Evolutionary conservation across 2,329 filamentous ascomycete species (phyloP).

Genomic region (Neofusicoccum sp.): DNA sequence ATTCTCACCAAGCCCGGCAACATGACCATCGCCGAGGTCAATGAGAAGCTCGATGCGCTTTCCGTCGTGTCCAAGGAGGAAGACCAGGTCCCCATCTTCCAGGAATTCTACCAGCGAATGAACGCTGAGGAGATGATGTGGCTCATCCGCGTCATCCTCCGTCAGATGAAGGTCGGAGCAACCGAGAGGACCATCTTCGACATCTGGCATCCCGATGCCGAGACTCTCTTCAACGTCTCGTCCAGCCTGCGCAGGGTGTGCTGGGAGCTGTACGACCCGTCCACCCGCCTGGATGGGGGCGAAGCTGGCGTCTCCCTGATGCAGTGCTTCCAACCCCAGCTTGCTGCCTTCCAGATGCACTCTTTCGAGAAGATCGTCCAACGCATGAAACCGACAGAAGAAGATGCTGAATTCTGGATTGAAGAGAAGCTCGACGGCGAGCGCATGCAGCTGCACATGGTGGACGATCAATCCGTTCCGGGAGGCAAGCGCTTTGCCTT

Average conservation of each 20-base stretch:
- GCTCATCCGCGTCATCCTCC: slow-evolving; percentile 89
- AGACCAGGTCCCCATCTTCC: slow-evolving; percentile 78
- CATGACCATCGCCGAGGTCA: slow-evolving; percentile 87
- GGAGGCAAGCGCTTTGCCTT: slow-evolving; percentile 77
- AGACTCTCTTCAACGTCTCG: slow-evolving; percentile 74
- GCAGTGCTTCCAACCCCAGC: slow-evolving; percentile 94
- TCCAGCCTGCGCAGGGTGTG: slow-evolving; percentile 88
- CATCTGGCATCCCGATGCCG: slow-evolving; percentile 54
- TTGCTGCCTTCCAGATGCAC: slow-evolving; percentile 87
- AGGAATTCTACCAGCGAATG: slow-evolving; percentile 85
- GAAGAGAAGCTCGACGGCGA: slow-evolving; percentile 98
- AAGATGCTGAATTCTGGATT: slow-evolving; percentile 84
- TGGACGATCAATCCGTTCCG: slow-evolving; percentile 62
- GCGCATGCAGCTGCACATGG: slow-evolving; percentile 94
- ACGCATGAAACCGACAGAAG: slow-evolving; percentile 62
- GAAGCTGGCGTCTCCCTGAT: slow-evolving; percentile 76
- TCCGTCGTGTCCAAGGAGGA: slow-evolving; percentile 74
- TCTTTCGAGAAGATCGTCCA: slow-evolving; percentile 77
- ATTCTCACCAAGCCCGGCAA: slow-evolving; percentile 70
- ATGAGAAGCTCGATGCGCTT: slow-evolving; percentile 76
- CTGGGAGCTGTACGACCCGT: slow-evolving; percentile 82
- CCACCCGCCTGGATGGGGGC: slow-evolving; percentile 69
- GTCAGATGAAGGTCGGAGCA: slow-evolving; percentile 53
- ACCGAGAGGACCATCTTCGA: slow-evolving; percentile 83
- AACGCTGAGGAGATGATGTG: slow-evolving; percentile 91